These are phyloP conservation scores for Fusarium hainanense DNA, from an alignment of 2,329 filamentous ascomycete species.

Conservation along the genomic window DNA sequence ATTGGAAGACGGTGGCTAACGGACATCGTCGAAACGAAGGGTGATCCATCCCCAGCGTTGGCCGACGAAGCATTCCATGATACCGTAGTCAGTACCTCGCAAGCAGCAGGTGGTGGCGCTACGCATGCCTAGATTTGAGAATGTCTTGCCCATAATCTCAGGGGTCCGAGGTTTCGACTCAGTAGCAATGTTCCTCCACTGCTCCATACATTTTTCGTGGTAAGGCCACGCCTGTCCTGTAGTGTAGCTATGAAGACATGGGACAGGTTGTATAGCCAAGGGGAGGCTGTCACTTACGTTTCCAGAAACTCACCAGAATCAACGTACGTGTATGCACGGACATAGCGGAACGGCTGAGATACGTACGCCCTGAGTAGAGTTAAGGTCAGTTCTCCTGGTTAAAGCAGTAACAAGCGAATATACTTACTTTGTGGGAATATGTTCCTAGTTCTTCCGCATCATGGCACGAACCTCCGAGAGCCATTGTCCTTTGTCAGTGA, in stretches of 20 bases:
- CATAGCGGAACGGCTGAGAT: background rate
- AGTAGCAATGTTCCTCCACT: background rate
- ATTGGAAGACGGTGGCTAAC: background rate
- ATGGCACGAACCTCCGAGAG: background rate
- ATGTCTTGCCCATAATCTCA: background rate
- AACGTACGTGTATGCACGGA: background rate
- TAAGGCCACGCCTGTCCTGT: background rate
- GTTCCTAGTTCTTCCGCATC: background rate
- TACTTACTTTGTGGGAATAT: background rate
- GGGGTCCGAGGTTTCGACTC: background rate
- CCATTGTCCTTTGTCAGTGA: background rate
- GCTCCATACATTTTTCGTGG: background rate
- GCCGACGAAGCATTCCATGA: background rate
- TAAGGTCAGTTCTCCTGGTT: background rate
- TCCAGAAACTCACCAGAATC: background rate
- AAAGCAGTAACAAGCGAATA: background rate
- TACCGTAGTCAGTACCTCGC: background rate
- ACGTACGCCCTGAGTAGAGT: background rate
- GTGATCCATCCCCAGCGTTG: background rate
- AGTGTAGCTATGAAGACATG: background rate
- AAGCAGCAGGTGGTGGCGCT: background rate
- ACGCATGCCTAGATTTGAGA: background rate
- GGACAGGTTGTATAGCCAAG: background rate
- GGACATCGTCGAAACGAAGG: background rate
- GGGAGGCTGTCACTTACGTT: background rate